Base-by-base conservation (phyloP, 73 alveolate species). In the Blepharisma stoltei region DNA sequence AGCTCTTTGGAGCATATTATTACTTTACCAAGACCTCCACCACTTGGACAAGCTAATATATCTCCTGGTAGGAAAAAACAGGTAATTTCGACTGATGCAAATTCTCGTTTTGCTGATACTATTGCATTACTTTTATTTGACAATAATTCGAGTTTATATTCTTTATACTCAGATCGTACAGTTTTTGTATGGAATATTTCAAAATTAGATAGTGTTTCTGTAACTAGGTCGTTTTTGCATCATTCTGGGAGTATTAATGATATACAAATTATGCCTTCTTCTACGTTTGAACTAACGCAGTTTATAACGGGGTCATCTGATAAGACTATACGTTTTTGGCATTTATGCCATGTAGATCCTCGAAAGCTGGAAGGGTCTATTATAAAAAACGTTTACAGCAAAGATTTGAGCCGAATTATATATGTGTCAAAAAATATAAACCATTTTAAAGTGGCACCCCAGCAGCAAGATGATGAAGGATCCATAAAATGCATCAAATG, bases 1-100 rank as follows among this genome's bases (percentile, higher is more conserved):
- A 89, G 81, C 55, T 75, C 89, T 67, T 89, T 96, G 69, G 90
- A 90, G 70, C 95, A 94, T 81, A 82, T 90, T 6, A 77, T 86
- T 44, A 92, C 99, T 67, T 79, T 96, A 50, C 95, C 97, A 21
- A 90, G 83, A 55, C 98, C 98, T 49, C 98, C 99, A 18, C 96
- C 98, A n/a, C 87, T 96, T 6, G 98, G 98, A 20, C 55, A 85
- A 60, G 96, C 93, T 55, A 96, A 96, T 80, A 78, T 85, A 44
- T 67, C 76, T 8, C 83, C 90, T 0, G 71, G 80, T 78, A 82
- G 81, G 32, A 83, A 87, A 54, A 79, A 69, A 67, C 81, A 48
- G 14, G 73, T 86, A 11, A 80, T 81, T 65, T 66, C 81, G 21
- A 65, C 79, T 23, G 66, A 73, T 21, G 25, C 69, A 23, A 87